These are phyloP conservation scores for Cladophialophora exuberans DNA, from an alignment of 2,329 filamentous ascomycete species.

Conservation along the genomic window DNA sequence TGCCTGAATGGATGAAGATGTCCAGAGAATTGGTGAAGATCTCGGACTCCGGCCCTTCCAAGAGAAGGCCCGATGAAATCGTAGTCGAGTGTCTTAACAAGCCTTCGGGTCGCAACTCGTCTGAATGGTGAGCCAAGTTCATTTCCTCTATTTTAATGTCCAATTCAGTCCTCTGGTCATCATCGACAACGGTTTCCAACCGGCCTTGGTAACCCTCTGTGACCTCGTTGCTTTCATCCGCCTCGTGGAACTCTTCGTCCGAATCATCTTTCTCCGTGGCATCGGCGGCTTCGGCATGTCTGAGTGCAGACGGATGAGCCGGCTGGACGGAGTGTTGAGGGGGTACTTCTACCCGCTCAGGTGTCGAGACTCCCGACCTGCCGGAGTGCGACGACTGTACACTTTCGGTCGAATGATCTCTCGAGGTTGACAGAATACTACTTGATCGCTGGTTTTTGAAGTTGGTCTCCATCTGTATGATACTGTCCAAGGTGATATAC, in stretches of 20 bases:
- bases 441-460: constrained; percentile 44
- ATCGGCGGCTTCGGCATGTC: constrained; percentile 20
- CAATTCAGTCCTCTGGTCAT: constrained; percentile 30
- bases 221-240: constrained; percentile 52
- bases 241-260: constrained; percentile 61
- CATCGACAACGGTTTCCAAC: constrained; percentile 40
- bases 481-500: constrained; percentile 77
- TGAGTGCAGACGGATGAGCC: constrained; percentile 26
- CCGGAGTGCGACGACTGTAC: constrained; percentile 18
- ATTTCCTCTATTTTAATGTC: constrained; percentile 28
- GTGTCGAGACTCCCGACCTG: constrained; percentile 11
- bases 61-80: constrained; percentile 37
- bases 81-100: constrained; percentile 20
- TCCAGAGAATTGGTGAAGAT: constrained; percentile 77
- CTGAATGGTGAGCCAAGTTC: constrained; percentile 21
- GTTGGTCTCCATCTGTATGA: constrained; percentile 74
- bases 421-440: constrained; percentile 21
- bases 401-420: constrained; percentile 29
- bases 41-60: constrained; percentile 61
- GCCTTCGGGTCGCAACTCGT: constrained; percentile 19
- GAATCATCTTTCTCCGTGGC: constrained; percentile 37
- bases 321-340: constrained; percentile 29
- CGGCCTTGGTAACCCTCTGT: constrained; percentile 54
- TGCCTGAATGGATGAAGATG: constrained; percentile 84
- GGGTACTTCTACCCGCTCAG: constrained; percentile 35